These are phyloP conservation scores for Fusarium pseudocircinatum DNA, from an alignment of 2,329 filamentous ascomycete species.

Conservation along the genomic window DNA sequence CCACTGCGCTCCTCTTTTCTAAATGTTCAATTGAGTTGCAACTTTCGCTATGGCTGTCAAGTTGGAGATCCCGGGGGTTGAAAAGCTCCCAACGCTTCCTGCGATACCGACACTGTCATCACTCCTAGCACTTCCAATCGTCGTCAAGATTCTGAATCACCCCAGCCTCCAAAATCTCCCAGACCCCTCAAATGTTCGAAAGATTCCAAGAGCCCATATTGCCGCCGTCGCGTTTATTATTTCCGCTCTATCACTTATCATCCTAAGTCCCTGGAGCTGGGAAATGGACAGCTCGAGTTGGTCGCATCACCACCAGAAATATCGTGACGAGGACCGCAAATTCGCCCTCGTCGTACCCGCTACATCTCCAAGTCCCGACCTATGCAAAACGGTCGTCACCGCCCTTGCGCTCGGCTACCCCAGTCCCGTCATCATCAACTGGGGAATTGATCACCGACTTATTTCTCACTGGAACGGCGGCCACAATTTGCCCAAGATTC, in stretches of 20 bases:
- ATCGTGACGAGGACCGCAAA: neutral
- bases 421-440: conserved; percentile 11
- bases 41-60: neutral
- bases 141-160: neutral
- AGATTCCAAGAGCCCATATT: neutral
- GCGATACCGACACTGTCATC: neutral
- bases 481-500: neutral
- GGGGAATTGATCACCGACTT: neutral
- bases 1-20: neutral
- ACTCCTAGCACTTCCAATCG: neutral
- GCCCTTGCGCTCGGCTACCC: conserved; percentile 11
- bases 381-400: conserved; percentile 5
- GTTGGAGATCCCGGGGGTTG: neutral
- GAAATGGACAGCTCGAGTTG: neutral
- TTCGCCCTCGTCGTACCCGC: conserved; percentile 13
- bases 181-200: neutral
- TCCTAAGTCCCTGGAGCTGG: neutral
- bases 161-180: neutral
- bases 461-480: neutral
- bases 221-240: neutral
- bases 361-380: neutral
- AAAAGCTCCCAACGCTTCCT: neutral
- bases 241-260: neutral
- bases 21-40: rapidly evolving
- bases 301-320: neutral